Base-by-base conservation (phyloP, 352 stramenopile genomes). In the Blastocystis sp. region DNA sequence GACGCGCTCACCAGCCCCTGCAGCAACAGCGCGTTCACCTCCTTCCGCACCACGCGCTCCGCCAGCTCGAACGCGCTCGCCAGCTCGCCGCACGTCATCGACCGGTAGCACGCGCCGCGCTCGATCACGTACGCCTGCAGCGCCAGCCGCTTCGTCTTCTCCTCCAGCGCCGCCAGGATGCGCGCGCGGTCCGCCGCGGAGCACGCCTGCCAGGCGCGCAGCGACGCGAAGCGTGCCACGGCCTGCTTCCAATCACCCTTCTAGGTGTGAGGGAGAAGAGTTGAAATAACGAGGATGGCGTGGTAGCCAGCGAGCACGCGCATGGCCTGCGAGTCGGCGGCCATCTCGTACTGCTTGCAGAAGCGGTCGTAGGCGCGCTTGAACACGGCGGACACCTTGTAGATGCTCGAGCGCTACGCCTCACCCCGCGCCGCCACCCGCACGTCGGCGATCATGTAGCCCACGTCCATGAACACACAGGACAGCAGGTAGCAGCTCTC, bases 381-480 rank as follows among this genome's bases (percentile, higher is more conserved):
- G 66, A 77, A 77, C n/a, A 59, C n/a, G 21, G 66, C 66, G n/a
- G 66, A 77, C 14, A 77, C 42, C 66, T 77, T 77, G 40, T 77
- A 77, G 28, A 77, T 54, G 52, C 34, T 77, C 3, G 7, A 60
- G 2, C 38, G 66, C 66, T 77, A 19, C 43, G 66, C 4, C 3
- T 21, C 3, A 77, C 17, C 54, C 10, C 11, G 42, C 21, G 40
- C 2, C 19, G 11, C 28, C 28, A 34, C 28, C 28, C 28, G 28
- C 28, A 34, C 28, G 28, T 34, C 28, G 28, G 28, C 28, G 21
- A 84, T 17, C 81, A 98, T 98, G 91, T 97, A 98, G 54, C 96
- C 96, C 87, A 98, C 94, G 91, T 99, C 97, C 11, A 99, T 92
- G 60, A 99, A 93, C 96, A 99, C 98, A 57, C 96, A 96, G 89